A percentile compares a stretch with the other conserved stretches of the same genome.
These are phyloP conservation scores for Tulasnella sp. DNA, from an alignment of 768 basidiomycete genomes.

Conservation along the genomic window DNA sequence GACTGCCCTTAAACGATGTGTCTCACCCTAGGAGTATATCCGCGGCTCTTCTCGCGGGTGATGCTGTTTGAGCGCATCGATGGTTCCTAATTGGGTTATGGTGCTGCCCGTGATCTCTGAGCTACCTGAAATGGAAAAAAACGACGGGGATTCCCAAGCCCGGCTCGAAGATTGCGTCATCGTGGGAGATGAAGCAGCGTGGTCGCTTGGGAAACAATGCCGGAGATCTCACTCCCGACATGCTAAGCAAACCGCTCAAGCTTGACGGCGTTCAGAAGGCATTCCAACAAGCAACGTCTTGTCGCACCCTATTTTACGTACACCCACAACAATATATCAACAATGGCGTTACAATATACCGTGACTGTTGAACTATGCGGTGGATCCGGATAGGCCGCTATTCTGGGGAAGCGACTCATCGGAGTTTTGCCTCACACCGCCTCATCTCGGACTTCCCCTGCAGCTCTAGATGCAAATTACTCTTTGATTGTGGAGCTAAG, in stretches of 20 bases:
- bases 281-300: background rate
- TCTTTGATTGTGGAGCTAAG: background rate
- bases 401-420: background rate
- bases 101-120: background rate
- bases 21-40: background rate
- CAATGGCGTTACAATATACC: background rate
- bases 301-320: background rate
- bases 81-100: slow-evolving; percentile 5
- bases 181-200: background rate
- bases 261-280: background rate
- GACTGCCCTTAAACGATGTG: slow-evolving; percentile 2
- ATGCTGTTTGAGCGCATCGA: slow-evolving; percentile 5
- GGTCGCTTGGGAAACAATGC: background rate
- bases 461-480: background rate
- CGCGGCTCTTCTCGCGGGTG: background rate
- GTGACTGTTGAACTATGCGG: background rate
- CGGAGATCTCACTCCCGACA: background rate
- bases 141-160: background rate
- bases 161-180: background rate
- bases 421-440: background rate
- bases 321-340: background rate
- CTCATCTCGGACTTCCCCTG: background rate
- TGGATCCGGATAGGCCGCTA: background rate
- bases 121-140: background rate
- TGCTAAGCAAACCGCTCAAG: background rate